Evolutionary conservation across 371 early-diverging fungal genomes (phyloP).

Genomic region (Rhizomucor pusillus): DNA sequence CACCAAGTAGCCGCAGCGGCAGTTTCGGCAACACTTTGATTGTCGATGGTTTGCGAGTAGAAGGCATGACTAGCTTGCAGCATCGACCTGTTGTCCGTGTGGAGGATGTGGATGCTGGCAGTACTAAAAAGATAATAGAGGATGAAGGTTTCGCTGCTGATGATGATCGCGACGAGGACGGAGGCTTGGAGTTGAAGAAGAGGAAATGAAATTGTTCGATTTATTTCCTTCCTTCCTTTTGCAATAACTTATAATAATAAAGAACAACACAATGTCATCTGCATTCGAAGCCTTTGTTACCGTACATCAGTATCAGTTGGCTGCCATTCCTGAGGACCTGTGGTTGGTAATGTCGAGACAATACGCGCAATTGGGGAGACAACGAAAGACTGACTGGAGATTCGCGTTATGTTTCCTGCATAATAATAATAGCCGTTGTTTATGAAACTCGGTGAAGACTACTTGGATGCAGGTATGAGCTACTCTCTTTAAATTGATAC

Average conservation of each 20-base stretch:
- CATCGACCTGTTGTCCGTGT: slow-evolving; percentile 16
- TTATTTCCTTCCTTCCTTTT: too few relatives aligned
- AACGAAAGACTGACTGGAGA: background rate
- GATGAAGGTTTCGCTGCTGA: slow-evolving; percentile 25
- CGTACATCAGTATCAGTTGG: slow-evolving; percentile 62
- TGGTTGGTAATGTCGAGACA: slow-evolving; percentile 48
- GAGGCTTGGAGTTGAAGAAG: slow-evolving; percentile 9
- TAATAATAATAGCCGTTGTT: slow-evolving; percentile 42
- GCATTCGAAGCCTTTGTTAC: slow-evolving; percentile 55
- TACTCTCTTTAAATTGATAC: too few relatives aligned
- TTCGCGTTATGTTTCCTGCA: too few relatives aligned
- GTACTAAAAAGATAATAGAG: slow-evolving; percentile 3
- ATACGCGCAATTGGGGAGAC: too few relatives aligned
- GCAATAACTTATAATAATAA: too few relatives aligned
- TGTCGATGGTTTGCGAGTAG: slow-evolving; percentile 18
- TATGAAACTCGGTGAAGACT: slow-evolving; percentile 59
- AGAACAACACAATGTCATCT: slow-evolving; percentile 5
- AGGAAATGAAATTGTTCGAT: too few relatives aligned
- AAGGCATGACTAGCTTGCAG: slow-evolving; percentile 9
- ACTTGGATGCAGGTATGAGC: slow-evolving; percentile 57
- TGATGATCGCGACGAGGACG: slow-evolving; percentile 27
- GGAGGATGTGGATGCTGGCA: slow-evolving; percentile 15
- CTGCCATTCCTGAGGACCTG: slow-evolving; percentile 52
- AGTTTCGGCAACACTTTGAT: slow-evolving; percentile 18
- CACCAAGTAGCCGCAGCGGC: slow-evolving; percentile 21